Conservation (phyloP, 768 basidiomycete species). For the Lentinula sp. region DNA sequence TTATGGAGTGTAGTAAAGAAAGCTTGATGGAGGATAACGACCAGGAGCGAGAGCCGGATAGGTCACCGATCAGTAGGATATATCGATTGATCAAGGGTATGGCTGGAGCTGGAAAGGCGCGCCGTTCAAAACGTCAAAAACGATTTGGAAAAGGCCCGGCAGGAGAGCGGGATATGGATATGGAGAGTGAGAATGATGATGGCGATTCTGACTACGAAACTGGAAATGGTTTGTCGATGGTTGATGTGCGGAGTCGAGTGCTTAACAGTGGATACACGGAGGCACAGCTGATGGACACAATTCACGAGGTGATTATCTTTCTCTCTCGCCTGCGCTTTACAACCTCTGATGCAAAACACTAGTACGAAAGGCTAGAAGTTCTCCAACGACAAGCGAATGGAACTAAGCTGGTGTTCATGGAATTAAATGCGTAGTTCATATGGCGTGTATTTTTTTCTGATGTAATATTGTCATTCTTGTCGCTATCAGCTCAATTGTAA, state of each 20-base stretch:
- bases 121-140: constrained; percentile 36
- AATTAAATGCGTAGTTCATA: neutral
- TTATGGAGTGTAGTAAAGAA: constrained; percentile 97
- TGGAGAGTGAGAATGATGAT: constrained; percentile 63
- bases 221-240: constrained; percentile 64
- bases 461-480: neutral
- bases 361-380: constrained; percentile 88
- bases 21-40: constrained; percentile 80
- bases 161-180: constrained; percentile 63
- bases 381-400: constrained; percentile 80
- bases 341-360: constrained; percentile 8
- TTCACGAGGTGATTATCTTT: constrained; percentile 55
- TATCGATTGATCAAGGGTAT: constrained; percentile 90
- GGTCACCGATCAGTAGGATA: constrained; percentile 77
- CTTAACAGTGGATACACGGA: constrained; percentile 88
- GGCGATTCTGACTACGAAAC: constrained; percentile 48
- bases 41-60: constrained; percentile 63
- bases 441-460: neutral
- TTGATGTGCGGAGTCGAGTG: constrained; percentile 84
- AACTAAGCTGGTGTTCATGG: constrained; percentile 45
- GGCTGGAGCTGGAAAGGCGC: constrained; percentile 39
- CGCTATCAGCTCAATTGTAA: neutral
- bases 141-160: constrained; percentile 65
- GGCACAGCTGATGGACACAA: constrained; percentile 80
- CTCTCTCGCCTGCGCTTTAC: constrained; percentile 5